A percentile compares a stretch with the other conserved stretches of the same genome.
Conservation (phyloP, 2,329 filamentous ascomycete species). For the Verticillium nonalfalfae region DNA sequence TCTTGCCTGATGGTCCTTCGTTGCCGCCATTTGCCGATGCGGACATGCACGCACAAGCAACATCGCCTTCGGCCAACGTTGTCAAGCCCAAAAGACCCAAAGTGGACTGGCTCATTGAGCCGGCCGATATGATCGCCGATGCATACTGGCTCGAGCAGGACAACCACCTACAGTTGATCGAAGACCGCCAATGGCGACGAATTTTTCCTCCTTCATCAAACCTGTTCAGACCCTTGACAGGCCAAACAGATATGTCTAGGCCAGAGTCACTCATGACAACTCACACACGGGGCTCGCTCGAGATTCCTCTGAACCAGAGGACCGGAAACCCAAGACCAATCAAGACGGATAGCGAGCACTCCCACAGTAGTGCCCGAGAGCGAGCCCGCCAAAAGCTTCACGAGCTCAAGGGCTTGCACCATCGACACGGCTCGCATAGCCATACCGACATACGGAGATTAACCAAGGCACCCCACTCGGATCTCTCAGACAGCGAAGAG, state of each 20-base stretch:
- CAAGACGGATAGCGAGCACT: conserved; percentile 31
- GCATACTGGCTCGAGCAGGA: conserved; percentile 83
- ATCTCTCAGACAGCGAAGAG: conserved; percentile 53
- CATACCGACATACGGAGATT: conserved; percentile 47
- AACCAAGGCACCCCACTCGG: conserved; percentile 49
- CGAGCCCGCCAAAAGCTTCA: conserved; percentile 55
- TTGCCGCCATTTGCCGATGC: conserved; percentile 42
- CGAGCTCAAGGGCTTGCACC: conserved; percentile 47
- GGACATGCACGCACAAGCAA: conserved; percentile 34
- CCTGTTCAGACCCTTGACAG: conserved; percentile 19
- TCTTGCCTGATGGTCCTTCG: conserved; percentile 22
- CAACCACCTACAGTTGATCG: conserved; percentile 72
- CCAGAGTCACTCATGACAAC: background rate
- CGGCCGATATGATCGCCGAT: conserved; percentile 84
- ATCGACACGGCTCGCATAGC: conserved; percentile 46
- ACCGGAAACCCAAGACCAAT: conserved; percentile 9
- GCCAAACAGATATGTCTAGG: conserved; percentile 13
- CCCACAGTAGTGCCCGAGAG: conserved; percentile 48
- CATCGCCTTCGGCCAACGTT: conserved; percentile 33
- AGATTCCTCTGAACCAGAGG: conserved; percentile 13
- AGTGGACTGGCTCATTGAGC: conserved; percentile 78
- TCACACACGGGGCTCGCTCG: background rate
- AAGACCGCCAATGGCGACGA: conserved; percentile 69
- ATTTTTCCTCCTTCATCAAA: conserved; percentile 51
- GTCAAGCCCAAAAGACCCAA: conserved; percentile 64